phyloP scores from a whole-genome alignment of 2,329 filamentous ascomycete genomes.

The Sclerotiophoma versabilis region DNA sequence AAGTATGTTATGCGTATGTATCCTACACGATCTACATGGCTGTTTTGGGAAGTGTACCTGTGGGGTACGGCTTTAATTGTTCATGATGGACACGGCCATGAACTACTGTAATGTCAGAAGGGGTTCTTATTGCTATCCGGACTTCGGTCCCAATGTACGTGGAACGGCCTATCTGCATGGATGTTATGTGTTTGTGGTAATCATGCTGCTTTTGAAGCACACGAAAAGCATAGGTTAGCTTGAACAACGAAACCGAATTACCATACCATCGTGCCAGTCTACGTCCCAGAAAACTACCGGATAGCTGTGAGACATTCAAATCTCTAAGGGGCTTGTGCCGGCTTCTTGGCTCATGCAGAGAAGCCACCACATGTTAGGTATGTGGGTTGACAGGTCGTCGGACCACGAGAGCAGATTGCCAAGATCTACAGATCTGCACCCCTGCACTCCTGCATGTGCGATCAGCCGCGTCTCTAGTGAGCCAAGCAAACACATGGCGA shows the following conservation, averaged over 20 bases:
- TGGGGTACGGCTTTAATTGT: conserved; percentile 3
- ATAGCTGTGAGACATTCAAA: background rate
- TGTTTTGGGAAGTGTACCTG: conserved; percentile 2
- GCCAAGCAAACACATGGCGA: conserved; percentile 11
- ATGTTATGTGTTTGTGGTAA: conserved; percentile 10
- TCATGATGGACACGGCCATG: conserved; percentile 1
- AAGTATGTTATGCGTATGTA: conserved; percentile 18
- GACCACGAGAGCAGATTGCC: conserved; percentile 2
- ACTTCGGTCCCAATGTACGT: conserved; percentile 4
- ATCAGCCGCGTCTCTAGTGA: conserved; percentile 8
- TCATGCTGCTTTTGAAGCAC: conserved; percentile 9
- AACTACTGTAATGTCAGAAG: conserved; percentile 12
- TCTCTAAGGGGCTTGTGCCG: background rate
- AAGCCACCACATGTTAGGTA: background rate
- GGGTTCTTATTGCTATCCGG: conserved; percentile 2
- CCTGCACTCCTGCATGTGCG: conserved; percentile 4
- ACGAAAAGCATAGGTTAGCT: conserved; percentile 14
- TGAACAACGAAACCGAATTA: conserved; percentile 8
- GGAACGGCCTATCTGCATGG: conserved; percentile 14
- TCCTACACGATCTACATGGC: conserved; percentile 13
- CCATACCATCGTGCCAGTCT: background rate
- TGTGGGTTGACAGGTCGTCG: conserved; percentile 1
- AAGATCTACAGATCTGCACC: conserved; percentile 16
- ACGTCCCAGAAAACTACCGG: background rate
- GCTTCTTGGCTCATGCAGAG: background rate